Evolutionary conservation across 225 moss, liverwort and hornwort species (phyloP), one percentile per base, ranked within the genome.

Genomic region (Polytrichum commune): DNA sequence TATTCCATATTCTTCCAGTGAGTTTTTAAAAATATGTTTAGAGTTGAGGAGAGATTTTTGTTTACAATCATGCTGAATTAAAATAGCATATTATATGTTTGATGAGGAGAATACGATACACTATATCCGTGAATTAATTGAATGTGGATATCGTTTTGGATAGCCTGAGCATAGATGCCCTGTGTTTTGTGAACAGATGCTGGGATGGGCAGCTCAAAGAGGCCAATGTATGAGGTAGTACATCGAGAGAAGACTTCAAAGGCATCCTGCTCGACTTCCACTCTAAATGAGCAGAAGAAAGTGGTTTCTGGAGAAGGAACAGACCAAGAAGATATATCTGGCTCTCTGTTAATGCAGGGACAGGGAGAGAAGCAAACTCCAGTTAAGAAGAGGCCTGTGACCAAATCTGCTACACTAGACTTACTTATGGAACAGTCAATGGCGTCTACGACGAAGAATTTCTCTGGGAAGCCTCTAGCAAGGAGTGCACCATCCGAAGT

Each of bases 211-310:
- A 86, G 63, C 62, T 77, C 82, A 60, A 86, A 82, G 64, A 75
- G 61, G 54, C 82, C 75, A 22, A 77, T 80, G 72, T 86, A 86
- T 38, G 82, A 86, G 75, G 75, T 86, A 74, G 70, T 82, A 24
- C 77, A 79, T 61, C 46, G 74, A 7, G 85, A 74, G 32, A 85
- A 79, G 71, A 13, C 46, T 46, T 46, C 46, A 29, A 85, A 79
- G 24, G 57, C 85, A 30, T 79, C 82, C 9, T 85, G 79, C 20
- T 82, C 82, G 9, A 63, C 77, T 32, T 77, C 79, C 32, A 72
- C 69, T 68, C 65, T 73, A 29, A 74, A 63, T 16, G 76, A 53
- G 19, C 58, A 73, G 26, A 25, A 71, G 62, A 81, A 60, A 57
- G 29, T 67, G 56, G 23, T 27, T 7, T 10, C 23, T 18, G 57